Conservation (phyloP, 805 yeast species). For the Saccharomyces cerevisiae region DNA sequence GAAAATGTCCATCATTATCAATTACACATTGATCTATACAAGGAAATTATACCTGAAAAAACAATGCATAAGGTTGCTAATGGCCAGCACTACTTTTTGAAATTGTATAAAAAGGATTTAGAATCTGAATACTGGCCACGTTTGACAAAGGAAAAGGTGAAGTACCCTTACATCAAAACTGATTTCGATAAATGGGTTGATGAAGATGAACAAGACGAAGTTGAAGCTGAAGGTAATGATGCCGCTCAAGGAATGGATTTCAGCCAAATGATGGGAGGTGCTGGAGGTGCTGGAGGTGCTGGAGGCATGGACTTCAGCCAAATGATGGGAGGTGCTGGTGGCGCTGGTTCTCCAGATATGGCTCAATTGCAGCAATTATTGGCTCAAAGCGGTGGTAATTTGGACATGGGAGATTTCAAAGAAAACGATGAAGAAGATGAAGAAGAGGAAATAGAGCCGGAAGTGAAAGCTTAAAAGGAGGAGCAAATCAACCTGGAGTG, state of each 20-base stretch:
- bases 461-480: not conserved
- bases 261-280: conserved; percentile 35
- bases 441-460: conserved; percentile 4
- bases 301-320: conserved; percentile 33
- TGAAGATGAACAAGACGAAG: conserved; percentile 91
- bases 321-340: conserved; percentile 28
- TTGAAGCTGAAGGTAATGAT: conserved; percentile 28
- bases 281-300: conserved; percentile 25
- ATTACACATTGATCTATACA: conserved; percentile 65
- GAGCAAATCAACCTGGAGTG: not conserved
- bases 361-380: conserved; percentile 3
- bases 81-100: conserved; percentile 48
- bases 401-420: not conserved
- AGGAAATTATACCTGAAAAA: conserved; percentile 59
- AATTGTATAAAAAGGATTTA: conserved; percentile 58
- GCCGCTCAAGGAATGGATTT: conserved; percentile 19
- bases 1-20: conserved; percentile 41
- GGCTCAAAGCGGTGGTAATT: not conserved
- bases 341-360: conserved; percentile 26
- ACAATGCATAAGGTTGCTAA: conserved; percentile 48
- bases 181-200: conserved; percentile 98
- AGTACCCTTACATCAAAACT: conserved; percentile 74
- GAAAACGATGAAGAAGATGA: conserved; percentile 4
- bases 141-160: conserved; percentile 77
- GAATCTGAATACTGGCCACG: conserved; percentile 91